These are phyloP conservation scores for Phaffia australis DNA, from an alignment of 768 basidiomycete species.

Conservation along the genomic window DNA sequence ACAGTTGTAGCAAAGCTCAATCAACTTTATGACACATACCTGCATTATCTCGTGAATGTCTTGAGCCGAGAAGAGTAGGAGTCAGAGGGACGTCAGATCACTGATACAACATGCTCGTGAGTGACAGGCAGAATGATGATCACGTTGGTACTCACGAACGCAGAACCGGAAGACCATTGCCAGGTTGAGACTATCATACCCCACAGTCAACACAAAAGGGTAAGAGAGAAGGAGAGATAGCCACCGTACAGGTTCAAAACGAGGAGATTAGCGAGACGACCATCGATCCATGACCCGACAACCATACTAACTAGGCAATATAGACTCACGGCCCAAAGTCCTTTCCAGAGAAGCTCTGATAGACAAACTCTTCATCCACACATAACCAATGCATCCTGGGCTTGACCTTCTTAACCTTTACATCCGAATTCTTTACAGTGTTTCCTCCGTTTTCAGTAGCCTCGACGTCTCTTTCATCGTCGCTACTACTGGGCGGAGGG, in stretches of 20 bases:
- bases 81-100: background rate
- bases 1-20: background rate
- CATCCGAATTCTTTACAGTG: conserved; percentile 5
- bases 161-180: conserved; percentile 23
- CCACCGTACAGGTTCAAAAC: no score
- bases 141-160: conserved; percentile 10
- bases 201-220: background rate
- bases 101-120: background rate
- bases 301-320: background rate
- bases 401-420: conserved; percentile 1
- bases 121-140: background rate
- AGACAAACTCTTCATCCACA: conserved; percentile 81
- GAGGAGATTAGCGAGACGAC: background rate
- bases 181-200: conserved; percentile 15
- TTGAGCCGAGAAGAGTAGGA: background rate
- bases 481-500: conserved; percentile 30
- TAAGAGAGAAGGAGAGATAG: background rate
- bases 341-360: conserved; percentile 76
- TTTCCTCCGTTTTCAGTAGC: conserved; percentile 24
- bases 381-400: conserved; percentile 73
- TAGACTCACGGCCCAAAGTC: conserved; percentile 66
- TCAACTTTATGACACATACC: background rate
- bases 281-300: background rate
- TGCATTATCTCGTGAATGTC: conserved; percentile 20
- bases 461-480: conserved; percentile 27